These are phyloP conservation scores for Peronospora destructor DNA, from an alignment of 352 stramenopile species.

Conservation along the genomic window DNA sequence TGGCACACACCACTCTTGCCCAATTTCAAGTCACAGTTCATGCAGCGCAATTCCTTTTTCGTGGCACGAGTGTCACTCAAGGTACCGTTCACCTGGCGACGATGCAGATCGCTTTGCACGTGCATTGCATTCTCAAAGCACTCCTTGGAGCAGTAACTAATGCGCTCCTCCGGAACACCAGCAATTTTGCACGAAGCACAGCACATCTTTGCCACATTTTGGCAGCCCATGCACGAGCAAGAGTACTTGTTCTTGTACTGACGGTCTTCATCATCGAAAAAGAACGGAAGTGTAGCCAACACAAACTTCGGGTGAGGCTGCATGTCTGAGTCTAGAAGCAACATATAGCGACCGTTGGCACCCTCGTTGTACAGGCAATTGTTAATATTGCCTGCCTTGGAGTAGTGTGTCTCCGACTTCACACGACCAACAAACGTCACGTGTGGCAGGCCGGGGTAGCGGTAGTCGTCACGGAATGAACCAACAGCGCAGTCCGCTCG, in stretches of 20 bases:
- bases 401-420: constrained; percentile 70
- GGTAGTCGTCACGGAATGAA: constrained; percentile 83
- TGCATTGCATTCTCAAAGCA: constrained; percentile 83
- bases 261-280: constrained; percentile 81
- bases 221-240: constrained; percentile 67
- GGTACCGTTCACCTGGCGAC: constrained; percentile 76
- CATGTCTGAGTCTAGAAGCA: constrained; percentile 84
- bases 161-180: constrained; percentile 74
- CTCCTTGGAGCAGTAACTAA: constrained; percentile 83
- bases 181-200: constrained; percentile 82
- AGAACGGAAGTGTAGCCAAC: constrained; percentile 73
- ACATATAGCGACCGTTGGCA: constrained; percentile 63
- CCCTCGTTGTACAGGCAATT: constrained; percentile 87
- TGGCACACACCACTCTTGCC: constrained; percentile 67
- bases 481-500: constrained; percentile 67
- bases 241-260: constrained; percentile 73
- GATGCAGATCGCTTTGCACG: constrained; percentile 68
- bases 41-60: constrained; percentile 71
- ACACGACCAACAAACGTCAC: constrained; percentile 76
- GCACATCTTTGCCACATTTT: constrained; percentile 79
- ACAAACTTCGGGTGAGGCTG: constrained; percentile 82
- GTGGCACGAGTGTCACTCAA: constrained; percentile 60
- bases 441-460: constrained; percentile 70
- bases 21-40: constrained; percentile 66
- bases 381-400: constrained; percentile 87